These are phyloP conservation scores for Suhomyces taliae DNA, from an alignment of 1,139 yeast species.

Conservation along the genomic window DNA sequence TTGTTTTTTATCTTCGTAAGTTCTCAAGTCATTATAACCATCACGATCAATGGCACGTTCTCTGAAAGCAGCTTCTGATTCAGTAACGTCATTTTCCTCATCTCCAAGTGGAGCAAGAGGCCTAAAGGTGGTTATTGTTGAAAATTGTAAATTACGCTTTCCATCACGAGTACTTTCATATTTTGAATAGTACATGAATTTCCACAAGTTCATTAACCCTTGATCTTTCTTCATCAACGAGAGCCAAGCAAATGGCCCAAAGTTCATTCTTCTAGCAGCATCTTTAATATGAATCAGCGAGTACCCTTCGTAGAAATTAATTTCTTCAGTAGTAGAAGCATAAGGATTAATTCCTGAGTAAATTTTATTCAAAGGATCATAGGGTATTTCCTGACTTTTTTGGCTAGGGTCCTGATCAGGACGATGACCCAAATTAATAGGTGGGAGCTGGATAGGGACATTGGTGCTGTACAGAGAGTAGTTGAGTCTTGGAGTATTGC, in stretches of 20 bases:
- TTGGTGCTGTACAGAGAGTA: slow-evolving; percentile 2
- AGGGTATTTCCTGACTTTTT: background rate
- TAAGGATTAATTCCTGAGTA: slow-evolving; percentile 31
- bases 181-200: slow-evolving; percentile 10
- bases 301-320: slow-evolving; percentile 23
- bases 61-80: slow-evolving; percentile 8
- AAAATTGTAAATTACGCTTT: background rate
- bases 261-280: slow-evolving; percentile 18
- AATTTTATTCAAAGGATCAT: slow-evolving; percentile 11
- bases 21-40: slow-evolving; percentile 29
- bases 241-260: slow-evolving; percentile 36
- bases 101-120: background rate
- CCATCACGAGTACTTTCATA: slow-evolving; percentile 1
- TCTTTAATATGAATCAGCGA: slow-evolving; percentile 25
- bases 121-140: slow-evolving; percentile 2
- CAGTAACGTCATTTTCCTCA: slow-evolving; percentile 4
- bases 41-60: slow-evolving; percentile 30
- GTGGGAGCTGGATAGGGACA: slow-evolving; percentile 14
- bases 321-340: slow-evolving; percentile 12
- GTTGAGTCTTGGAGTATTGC: background rate
- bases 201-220: slow-evolving; percentile 18
- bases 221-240: slow-evolving; percentile 26
- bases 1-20: slow-evolving; percentile 17
- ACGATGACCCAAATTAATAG: slow-evolving; percentile 5
- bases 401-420: background rate